These are phyloP conservation scores for Gonium pectorale DNA, from an alignment of 139 green algal species.

Conservation along the genomic window DNA sequence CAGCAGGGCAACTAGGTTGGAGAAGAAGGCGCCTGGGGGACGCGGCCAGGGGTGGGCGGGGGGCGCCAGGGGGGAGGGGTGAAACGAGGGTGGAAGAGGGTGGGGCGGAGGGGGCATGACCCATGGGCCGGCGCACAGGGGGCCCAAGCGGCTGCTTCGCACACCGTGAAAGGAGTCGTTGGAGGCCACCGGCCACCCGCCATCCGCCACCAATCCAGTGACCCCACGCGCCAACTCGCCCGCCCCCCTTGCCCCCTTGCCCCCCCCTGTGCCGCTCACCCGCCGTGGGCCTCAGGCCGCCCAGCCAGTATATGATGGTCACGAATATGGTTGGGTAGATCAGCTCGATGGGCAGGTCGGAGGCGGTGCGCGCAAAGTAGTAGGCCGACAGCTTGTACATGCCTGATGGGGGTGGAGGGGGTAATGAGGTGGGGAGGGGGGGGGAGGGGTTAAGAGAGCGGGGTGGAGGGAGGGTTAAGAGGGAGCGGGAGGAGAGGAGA, in stretches of 20 bases:
- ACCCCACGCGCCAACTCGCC: too few species aligned
- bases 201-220: too few species aligned
- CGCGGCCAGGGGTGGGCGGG: neutral
- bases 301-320: constrained; percentile 73
- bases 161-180: too few species aligned
- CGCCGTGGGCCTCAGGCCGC: constrained; percentile 46
- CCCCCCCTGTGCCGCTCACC: too few species aligned
- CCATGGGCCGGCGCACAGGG: too few species aligned
- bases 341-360: constrained; percentile 84
- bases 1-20: constrained; percentile 48
- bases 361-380: constrained; percentile 78
- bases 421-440: neutral
- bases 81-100: neutral
- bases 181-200: too few species aligned
- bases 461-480: neutral
- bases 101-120: too few species aligned
- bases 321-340: constrained; percentile 59
- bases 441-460: neutral
- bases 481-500: neutral
- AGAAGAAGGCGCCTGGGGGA: constrained; percentile 58
- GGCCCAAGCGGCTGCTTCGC: too few species aligned
- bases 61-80: too few species aligned
- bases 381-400: constrained; percentile 77
- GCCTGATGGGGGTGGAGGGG: neutral
- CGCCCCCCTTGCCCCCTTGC: too few species aligned